Base-by-base conservation (phyloP, 345 rosid genomes). In the Dovyalis caffra region DNA sequence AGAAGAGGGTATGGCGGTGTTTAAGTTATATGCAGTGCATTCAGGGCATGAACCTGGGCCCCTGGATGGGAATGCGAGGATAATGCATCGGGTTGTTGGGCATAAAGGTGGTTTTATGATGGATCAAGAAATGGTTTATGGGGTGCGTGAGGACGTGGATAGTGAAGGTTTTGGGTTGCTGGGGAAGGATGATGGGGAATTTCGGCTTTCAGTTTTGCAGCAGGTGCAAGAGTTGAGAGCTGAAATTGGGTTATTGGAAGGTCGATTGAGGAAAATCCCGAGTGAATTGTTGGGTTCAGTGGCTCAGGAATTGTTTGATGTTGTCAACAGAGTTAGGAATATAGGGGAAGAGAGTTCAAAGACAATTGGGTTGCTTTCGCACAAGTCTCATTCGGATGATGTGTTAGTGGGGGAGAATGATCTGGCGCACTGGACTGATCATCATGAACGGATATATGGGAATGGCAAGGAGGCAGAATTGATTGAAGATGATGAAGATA, bases 21-120 rank as follows among this genome's bases (percentile, higher is more conserved):
- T 95, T 77, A 95, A 91, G 87, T 73, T 95, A 21, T 95, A 91
- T 74, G 99, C 97, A 0, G 99, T 95, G 66, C 99, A 95, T 87
- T 87, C 99, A 0, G 97, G 99, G n/a, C 99, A 95, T 73, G 98
- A 95, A 74, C 99, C 99, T 0, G 99, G 99, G 71, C 98, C 99
- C 0, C 66, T 87, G 82, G 98, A 95, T 87, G 99, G 99, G 28
- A 91, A 93, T 68, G 99, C 99, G 1, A 91, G 99, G 82, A 95
- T 95, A 77, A 93, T 95, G 91, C 99, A 95, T 84, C 86, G 99
- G 37, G 86, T 95, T 72, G 92, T 95, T 81, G 99, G 98, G 83
- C 93, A 89, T 68, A 93, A 90, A 74, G 97, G 90, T 32, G 88
- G 90, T 7, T 83, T 89, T 79, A 65, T 87, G 75, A 79, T 87